Percentiles rank a stretch among this genome's conserved stretches.
Conservation (phyloP, 73 alveolate species). For the Symbiodinium pilosum region DNA sequence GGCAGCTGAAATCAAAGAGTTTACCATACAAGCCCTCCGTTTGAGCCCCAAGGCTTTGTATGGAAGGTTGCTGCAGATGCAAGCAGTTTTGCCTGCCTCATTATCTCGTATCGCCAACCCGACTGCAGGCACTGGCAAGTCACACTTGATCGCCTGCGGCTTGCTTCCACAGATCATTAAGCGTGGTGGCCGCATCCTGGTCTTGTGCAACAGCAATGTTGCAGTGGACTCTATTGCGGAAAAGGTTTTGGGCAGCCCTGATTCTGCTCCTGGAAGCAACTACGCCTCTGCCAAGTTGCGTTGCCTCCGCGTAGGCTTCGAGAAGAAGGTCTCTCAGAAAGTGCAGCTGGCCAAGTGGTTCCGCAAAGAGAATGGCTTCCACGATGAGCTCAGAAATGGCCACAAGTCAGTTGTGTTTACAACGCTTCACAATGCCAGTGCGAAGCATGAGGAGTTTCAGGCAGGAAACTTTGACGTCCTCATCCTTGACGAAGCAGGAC, state of each 20-base stretch:
- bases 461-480: not conserved
- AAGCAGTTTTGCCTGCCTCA: not conserved
- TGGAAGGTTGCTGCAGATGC: not conserved
- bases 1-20: not conserved
- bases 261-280: not conserved
- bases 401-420: not conserved
- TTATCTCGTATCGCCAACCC: not conserved
- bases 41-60: not conserved
- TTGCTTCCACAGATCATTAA: constrained; percentile 1
- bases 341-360: not conserved
- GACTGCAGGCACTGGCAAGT: constrained; percentile 16
- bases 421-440: not conserved
- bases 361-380: not conserved
- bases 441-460: not conserved
- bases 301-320: constrained; percentile 3
- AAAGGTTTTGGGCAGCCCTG: not conserved
- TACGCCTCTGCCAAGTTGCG: not conserved
- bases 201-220: constrained; percentile 12
- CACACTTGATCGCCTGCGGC: constrained; percentile 8
- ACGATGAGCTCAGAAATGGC: not conserved
- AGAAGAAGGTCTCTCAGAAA: not conserved
- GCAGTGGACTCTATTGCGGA: constrained; percentile 1
- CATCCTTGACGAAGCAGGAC: constrained; percentile 33
- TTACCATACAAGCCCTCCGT: not conserved
- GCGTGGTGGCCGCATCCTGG: not conserved